A percentile compares a stretch with the other conserved stretches of the same genome.
phyloP scores from a whole-genome alignment of 2,329 filamentous ascomycete genomes.

The Neocatenulostroma microsporum region DNA sequence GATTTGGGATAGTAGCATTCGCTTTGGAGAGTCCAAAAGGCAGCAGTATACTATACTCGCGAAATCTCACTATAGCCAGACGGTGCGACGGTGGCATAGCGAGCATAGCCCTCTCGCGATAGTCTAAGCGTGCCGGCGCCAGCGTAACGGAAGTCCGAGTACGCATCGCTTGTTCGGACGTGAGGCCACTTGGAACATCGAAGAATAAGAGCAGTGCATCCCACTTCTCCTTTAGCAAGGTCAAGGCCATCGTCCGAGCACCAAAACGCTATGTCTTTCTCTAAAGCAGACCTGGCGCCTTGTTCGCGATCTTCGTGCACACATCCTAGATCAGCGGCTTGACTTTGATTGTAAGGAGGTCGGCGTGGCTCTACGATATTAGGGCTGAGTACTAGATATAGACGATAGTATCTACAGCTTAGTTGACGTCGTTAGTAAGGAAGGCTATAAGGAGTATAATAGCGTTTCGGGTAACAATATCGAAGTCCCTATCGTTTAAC shows the following conservation, averaged over 20 bases:
- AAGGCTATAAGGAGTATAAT: constrained; percentile 32
- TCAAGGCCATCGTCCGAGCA: constrained; percentile 20
- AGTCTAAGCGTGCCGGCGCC: constrained; percentile 29
- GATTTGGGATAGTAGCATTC: constrained; percentile 34
- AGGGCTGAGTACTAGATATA: constrained; percentile 43
- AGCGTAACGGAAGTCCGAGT: constrained; percentile 25
- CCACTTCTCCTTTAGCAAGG: constrained; percentile 30
- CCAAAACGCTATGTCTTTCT: constrained; percentile 28
- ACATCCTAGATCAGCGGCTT: constrained; percentile 30
- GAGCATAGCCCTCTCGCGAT: constrained; percentile 26
- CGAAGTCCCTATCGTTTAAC: constrained; percentile 37
- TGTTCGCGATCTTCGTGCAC: constrained; percentile 27
- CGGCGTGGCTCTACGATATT: constrained; percentile 20
- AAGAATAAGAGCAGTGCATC: constrained; percentile 21
- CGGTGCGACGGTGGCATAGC: constrained; percentile 21
- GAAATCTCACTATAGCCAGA: constrained; percentile 26
- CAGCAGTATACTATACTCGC: constrained; percentile 34
- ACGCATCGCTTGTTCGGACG: constrained; percentile 17
- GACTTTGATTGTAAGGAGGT: constrained; percentile 20
- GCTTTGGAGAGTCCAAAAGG: constrained; percentile 31
- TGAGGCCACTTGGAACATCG: constrained; percentile 19
- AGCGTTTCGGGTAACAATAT: constrained; percentile 27
- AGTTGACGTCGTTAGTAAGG: constrained; percentile 9
- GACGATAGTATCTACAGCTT: constrained; percentile 30
- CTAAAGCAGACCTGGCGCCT: constrained; percentile 18